These are phyloP conservation scores for Ilex paraguariensis DNA, from an alignment of 305 asterid species.

Conservation along the genomic window DNA sequence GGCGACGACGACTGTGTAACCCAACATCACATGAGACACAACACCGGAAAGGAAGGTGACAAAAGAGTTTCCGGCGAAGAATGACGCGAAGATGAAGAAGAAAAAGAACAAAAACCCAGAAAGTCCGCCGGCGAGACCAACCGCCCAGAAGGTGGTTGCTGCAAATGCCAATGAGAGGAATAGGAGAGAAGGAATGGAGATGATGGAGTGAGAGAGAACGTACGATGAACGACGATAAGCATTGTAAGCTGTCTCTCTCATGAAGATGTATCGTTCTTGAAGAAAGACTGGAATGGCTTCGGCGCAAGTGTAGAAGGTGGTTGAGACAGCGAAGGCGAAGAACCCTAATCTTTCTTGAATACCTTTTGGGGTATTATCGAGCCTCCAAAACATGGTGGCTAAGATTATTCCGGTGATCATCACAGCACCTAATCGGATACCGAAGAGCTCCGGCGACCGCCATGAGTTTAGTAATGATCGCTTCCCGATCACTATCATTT, in stretches of 20 bases:
- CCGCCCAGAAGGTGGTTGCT: conserved; percentile 43
- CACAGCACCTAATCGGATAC: conserved; percentile 28
- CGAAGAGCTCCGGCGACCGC: conserved; percentile 34
- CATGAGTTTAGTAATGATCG: conserved; percentile 29
- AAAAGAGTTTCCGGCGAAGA: conserved; percentile 66
- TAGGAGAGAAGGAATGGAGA: conserved; percentile 38
- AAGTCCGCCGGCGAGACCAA: conserved; percentile 45
- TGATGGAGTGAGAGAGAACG: conserved; percentile 42
- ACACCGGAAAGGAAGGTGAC: conserved; percentile 53
- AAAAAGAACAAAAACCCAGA: conserved; percentile 40
- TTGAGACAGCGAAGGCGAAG: conserved; percentile 59
- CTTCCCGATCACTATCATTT: conserved; percentile 25
- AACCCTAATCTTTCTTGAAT: conserved; percentile 37
- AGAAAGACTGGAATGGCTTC: conserved; percentile 59
- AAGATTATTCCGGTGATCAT: conserved; percentile 39
- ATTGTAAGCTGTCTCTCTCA: conserved; percentile 59
- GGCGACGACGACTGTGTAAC: conserved; percentile 32
- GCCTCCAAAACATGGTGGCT: conserved; percentile 39
- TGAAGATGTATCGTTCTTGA: conserved; percentile 50
- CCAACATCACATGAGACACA: conserved; percentile 45
- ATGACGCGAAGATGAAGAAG: conserved; percentile 41
- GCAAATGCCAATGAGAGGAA: conserved; percentile 40
- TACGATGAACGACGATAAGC: conserved; percentile 56
- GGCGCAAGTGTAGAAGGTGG: conserved; percentile 56
- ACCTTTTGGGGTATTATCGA: conserved; percentile 41